Evolutionary conservation across 805 yeast species (phyloP).

Genomic region (Blastobotrys mokoenaii): DNA sequence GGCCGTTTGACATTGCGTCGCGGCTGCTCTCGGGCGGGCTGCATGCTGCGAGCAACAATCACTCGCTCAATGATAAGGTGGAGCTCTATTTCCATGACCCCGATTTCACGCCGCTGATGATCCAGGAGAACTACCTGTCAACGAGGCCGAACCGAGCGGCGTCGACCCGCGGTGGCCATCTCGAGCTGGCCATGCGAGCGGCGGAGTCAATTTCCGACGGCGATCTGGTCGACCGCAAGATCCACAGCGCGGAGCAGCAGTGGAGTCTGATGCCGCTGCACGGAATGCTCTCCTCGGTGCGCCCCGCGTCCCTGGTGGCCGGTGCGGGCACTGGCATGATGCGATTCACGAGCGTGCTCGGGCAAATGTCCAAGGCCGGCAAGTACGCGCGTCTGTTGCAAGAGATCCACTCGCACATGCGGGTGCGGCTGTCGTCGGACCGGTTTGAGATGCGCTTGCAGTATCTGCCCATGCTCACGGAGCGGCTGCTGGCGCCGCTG

Average conservation of each 20-base stretch:
- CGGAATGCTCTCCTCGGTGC: conserved; percentile 75
- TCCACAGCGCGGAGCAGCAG: conserved; percentile 85
- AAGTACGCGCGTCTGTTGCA: conserved; percentile 74
- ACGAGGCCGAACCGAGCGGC: conserved; percentile 39
- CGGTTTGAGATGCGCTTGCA: conserved; percentile 66
- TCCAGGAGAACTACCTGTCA: conserved; percentile 81
- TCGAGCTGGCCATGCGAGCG: conserved; percentile 63
- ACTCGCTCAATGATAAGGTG: conserved; percentile 68
- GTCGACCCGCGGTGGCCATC: conserved; percentile 32
- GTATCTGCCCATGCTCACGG: conserved; percentile 58
- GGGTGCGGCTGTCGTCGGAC: conserved; percentile 71
- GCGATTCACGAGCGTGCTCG: conserved; percentile 79
- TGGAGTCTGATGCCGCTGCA: conserved; percentile 93
- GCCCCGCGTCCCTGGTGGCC: conserved; percentile 58
- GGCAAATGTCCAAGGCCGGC: conserved; percentile 77
- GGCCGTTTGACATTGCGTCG: conserved; percentile 85
- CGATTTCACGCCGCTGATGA: conserved; percentile 91
- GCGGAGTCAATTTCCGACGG: conserved; percentile 82
- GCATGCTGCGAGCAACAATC: conserved; percentile 44
- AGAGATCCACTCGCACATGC: conserved; percentile 80
- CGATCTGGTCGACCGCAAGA: conserved; percentile 71
- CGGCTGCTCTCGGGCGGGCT: conserved; percentile 53
- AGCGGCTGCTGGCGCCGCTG: conserved; percentile 53
- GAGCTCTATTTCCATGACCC: conserved; percentile 89
- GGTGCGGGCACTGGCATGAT: conserved; percentile 51